These are phyloP conservation scores for Trametes villosa DNA, from an alignment of 768 basidiomycete genomes.

Conservation along the genomic window DNA sequence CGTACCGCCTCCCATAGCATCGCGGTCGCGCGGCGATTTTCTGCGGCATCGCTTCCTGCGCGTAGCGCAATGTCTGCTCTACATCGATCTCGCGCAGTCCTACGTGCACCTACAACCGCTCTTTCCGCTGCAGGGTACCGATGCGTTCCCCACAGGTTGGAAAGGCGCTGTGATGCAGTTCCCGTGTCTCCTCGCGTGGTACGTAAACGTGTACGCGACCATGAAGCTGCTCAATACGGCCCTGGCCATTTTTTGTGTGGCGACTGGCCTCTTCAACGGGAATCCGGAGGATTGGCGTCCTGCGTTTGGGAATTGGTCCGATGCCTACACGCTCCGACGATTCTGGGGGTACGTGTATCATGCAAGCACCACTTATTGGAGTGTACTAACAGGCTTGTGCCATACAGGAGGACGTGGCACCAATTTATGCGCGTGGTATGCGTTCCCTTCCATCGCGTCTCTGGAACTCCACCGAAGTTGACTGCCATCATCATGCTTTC, in stretches of 20 bases:
- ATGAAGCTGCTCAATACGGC: constrained; percentile 5
- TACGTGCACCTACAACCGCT: constrained; percentile 14
- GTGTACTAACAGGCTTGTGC: background rate
- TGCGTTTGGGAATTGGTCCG: constrained; percentile 38
- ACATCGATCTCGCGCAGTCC: constrained; percentile 13
- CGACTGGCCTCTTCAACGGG: constrained; percentile 20
- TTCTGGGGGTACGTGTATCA: constrained; percentile 45
- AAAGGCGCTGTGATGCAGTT: constrained; percentile 3
- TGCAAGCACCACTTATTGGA: background rate
- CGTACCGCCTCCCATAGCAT: constrained; percentile 4
- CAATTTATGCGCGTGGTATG: constrained; percentile 40
- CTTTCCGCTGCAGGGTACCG: constrained; percentile 4
- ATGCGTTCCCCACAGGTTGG: background rate
- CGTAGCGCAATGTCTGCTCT: constrained; percentile 1
- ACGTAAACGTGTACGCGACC: background rate
- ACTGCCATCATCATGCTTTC: background rate
- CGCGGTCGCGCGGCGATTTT: background rate
- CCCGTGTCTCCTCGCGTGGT: constrained; percentile 2
- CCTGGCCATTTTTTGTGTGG: constrained; percentile 16
- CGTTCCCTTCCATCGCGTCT: background rate
- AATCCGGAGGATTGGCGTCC: constrained; percentile 44
- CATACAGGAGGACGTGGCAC: constrained; percentile 42
- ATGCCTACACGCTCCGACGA: constrained; percentile 43
- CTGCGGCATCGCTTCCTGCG: background rate
- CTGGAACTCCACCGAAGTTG: background rate